Base-by-base conservation (phyloP, 352 stramenopile genomes). In the Pythium rishiriense region DNA sequence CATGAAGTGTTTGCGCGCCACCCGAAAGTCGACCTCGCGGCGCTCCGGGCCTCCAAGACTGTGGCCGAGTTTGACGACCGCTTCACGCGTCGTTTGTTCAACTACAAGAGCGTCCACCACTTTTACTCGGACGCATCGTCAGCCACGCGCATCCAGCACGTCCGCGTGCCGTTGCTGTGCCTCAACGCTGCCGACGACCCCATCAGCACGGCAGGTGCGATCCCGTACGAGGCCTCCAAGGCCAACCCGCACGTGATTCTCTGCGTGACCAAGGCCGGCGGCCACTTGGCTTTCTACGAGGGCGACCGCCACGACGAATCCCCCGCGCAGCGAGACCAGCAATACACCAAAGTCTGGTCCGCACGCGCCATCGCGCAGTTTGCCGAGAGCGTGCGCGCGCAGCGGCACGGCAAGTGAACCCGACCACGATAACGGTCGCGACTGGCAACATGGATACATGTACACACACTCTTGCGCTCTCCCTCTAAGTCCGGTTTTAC, bases 271-370 rank as follows among this genome's bases (percentile, higher is more conserved):
- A 78, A 85, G 25, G 63, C 52, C 3, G 83, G 85, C 46, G 83
- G 83, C 21, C 85, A 91, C 67, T 73, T 94, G 48, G 81, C 66
- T 0, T 94, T 91, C 53, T 92, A 87, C 58, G 73, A 88, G 62
- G 51, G 75, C 54, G 57, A 72, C 52, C 45, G 49, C 31, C 53
- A 19, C 39, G 63, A 71, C 10, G 22, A 48, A 26, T 12, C n/a
- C n/a, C n/a, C n/a, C n/a, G n/a, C n/a, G n/a, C 37, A 43, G 17
- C 33, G 33, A 39, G 25, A 31, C 35, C 17, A 55, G 26, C 12
- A 42, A n/a, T n/a, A n/a, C n/a, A n/a, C n/a, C 4, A 50, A 60
- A 12, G 79, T 86, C 66, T 87, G 78, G 81, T 85, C 69, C 17
- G 75, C 75, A 26, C 70, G 76, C n/a, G 74, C 78, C 31, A 75